Evolutionary conservation across 768 basidiomycete species (phyloP), one percentile per base, ranked within the genome.

Genomic region (Brasilioporus rufonigricans): DNA sequence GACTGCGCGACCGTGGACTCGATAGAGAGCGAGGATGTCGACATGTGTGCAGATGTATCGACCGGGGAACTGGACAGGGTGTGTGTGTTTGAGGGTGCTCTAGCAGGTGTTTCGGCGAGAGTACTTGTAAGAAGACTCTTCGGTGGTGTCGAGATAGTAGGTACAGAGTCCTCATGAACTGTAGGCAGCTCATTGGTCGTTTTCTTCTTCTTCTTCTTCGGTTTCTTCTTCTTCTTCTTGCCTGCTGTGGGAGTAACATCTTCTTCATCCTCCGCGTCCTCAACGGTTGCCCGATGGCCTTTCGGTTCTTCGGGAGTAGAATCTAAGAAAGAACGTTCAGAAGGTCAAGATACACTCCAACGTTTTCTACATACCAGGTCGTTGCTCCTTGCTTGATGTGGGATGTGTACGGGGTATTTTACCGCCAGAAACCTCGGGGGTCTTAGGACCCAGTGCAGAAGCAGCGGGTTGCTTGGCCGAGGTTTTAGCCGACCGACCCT

Each of bases 171-270:
- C 43, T 65, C 64, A 50, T 65, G 60, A 53, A 66, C 61, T 8
- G 66, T 64, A 11, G 61, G 56, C 21, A 60, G 23, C 24, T 64
- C 59, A 29, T 49, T 55, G 2, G 33, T 39, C 13, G 8, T 80
- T 68, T 81, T 84, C 71, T 86, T 89, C 67, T 89, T 91, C 75
- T 86, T 89, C 61, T 87, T 89, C 71, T 86, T 87, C 68, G 86
- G 86, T 18, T 57, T 59, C 35, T 60, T 66, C 70, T 89, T 87
- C 68, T 87, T 89, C 75, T 89, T 89, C 44, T 74, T 72, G n/a
- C 58, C 64, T 2, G 76, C 71, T 1, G 69, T 45, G 2, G 73
- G 61, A 0, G 66, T 44, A 27, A 63, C 50, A 1, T 68, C 71
- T 5, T 78, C 86, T 64, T 87, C 87, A 46, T 89, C 90, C 47